phyloP scores from a whole-genome alignment of 1,284 basidiomycete species.

The Hypsizygus ulmarius region DNA sequence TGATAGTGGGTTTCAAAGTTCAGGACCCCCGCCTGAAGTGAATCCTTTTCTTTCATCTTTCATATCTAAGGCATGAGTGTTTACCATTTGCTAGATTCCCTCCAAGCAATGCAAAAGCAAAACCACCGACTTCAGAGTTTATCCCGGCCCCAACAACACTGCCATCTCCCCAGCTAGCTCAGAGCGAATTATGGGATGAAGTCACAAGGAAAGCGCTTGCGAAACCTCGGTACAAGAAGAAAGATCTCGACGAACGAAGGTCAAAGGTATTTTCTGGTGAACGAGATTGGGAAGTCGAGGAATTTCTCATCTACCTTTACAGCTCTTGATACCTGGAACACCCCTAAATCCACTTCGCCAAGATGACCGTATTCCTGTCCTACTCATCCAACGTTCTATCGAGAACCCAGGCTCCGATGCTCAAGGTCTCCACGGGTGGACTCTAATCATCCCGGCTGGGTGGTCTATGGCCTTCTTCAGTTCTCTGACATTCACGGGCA shows the following conservation, averaged over 20 bases:
- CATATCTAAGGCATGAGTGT: conserved; percentile 1
- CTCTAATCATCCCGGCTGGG: conserved; percentile 76
- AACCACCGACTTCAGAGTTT: conserved; percentile 19
- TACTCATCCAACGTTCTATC: conserved; percentile 81
- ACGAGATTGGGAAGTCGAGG: background rate
- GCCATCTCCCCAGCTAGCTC: conserved; percentile 60
- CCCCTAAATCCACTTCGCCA: conserved; percentile 59
- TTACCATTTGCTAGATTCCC: conserved; percentile 57
- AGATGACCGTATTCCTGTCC: conserved; percentile 79
- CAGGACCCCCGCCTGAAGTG: conserved; percentile 81
- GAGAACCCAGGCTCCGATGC: conserved; percentile 36
- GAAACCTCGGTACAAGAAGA: conserved; percentile 76
- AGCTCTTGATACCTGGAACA: conserved; percentile 79
- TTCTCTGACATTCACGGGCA: conserved; percentile 78
- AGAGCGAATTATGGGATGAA: conserved; percentile 72
- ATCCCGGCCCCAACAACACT: conserved; percentile 36
- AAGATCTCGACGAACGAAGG: conserved; percentile 78
- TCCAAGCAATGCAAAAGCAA: conserved; percentile 65
- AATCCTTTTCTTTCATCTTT: conserved; percentile 5
- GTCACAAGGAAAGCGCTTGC: conserved; percentile 47
- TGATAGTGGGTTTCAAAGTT: conserved; percentile 74
- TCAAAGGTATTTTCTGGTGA: conserved; percentile 49
- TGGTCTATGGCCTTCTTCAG: conserved; percentile 88
- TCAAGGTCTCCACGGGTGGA: conserved; percentile 75
- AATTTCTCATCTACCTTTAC: conserved; percentile 1